Base-by-base conservation (phyloP, 139 green algal species). In the Picochlorum sp. region DNA sequence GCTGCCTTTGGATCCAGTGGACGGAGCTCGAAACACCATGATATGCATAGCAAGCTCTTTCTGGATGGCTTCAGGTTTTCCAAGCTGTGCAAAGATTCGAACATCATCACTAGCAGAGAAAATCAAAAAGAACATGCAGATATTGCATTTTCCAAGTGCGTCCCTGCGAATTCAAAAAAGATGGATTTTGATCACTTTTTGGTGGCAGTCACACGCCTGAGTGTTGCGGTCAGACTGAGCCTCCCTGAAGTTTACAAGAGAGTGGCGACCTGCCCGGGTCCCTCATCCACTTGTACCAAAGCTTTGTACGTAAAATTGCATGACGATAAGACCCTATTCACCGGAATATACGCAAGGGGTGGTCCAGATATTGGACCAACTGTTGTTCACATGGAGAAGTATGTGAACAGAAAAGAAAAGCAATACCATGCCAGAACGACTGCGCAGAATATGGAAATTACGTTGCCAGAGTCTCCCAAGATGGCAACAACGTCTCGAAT, bases 51-150 rank as follows among this genome's bases (percentile, higher is more conserved):
- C 5, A 16, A 18, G 16, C 13, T 26, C 15, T 15, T 45, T 14
- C n/a, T 66, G 14, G 60, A 66, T 21, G 37, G 11, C 14, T 24
- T 21, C 13, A 34, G 60, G 8, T 66, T 66, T 41, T 18, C 34
- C 34, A 66, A 66, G n/a, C 13, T 66, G 11, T 66, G 60, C 60
- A 44, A 45, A 21, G 60, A 66, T 44, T 66, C n/a, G 24, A 31
- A 31, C 14, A 28, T 66, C 41, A 6, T 66, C 3, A 14, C 23
- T 0, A 6, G n/a, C 21, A 49, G 15, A 21, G 37, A 21, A 0
- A 34, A 56, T 18, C 21, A n/a, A 24, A 23, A 38, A 20, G 14
- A 41, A 16, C 8, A 66, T 44, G 15, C 57, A 13, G 37, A 66
- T 14, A 45, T 55, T 21, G 37, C 2, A 14, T 66, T 50, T 13